A percentile compares a stretch with the other conserved stretches of the same genome.
Evolutionary conservation across 2,329 filamentous ascomycete species (phyloP).

Genomic region (Talaromyces atroroseus): DNA sequence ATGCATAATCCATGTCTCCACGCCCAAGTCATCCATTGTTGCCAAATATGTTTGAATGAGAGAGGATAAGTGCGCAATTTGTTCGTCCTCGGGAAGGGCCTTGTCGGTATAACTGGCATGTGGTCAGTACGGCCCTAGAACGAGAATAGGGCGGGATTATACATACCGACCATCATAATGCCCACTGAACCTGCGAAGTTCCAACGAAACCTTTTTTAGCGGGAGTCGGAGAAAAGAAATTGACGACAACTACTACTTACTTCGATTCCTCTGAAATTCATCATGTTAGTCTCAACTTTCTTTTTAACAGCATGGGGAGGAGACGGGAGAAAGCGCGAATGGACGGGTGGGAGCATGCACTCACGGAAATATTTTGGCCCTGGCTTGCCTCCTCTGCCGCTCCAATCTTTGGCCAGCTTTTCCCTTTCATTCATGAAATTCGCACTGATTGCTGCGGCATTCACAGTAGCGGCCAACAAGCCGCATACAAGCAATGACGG

Average conservation of each 20-base stretch:
- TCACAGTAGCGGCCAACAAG: constrained; percentile 3
- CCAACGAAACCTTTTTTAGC: neutral
- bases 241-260: constrained; percentile 23
- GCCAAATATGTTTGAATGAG: constrained; percentile 53
- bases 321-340: neutral
- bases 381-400: constrained; percentile 34
- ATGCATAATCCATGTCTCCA: constrained; percentile 61
- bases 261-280: constrained; percentile 37
- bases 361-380: constrained; percentile 48
- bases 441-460: constrained; percentile 24
- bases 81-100: constrained; percentile 43
- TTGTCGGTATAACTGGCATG: constrained; percentile 42
- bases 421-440: constrained; percentile 42
- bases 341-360: constrained; percentile 16
- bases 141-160: neutral
- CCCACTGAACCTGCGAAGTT: constrained; percentile 41
- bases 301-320: constrained; percentile 7
- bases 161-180: constrained; percentile 51
- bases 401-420: constrained; percentile 35
- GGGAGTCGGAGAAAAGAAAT: neutral
- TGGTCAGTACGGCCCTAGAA: neutral
- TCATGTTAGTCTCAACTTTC: constrained; percentile 3
- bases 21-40: constrained; percentile 52
- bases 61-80: constrained; percentile 44
- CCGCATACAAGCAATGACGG: constrained; percentile 1